Conservation (phyloP, 768 basidiomycete genomes). For the Lactarius psammicola region DNA sequence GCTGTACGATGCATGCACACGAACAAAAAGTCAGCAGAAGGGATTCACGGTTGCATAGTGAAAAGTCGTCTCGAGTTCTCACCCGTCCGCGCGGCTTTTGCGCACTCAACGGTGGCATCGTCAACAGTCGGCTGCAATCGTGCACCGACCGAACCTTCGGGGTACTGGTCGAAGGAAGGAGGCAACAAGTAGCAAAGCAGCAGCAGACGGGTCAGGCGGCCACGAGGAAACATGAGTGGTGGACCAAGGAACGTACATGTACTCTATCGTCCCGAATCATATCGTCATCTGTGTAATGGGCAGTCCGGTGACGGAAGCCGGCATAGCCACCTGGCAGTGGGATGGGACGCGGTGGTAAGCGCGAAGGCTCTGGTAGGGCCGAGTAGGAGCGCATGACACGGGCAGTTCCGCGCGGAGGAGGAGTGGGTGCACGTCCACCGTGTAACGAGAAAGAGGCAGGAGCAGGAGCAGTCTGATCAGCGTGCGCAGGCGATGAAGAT, state of each 20-base stretch:
- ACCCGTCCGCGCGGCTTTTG: conserved; percentile 2
- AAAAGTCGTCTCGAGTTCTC: too few species aligned
- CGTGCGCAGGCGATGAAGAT: too few species aligned
- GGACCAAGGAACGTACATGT: neutral
- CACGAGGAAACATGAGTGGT: neutral
- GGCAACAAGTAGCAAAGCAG: too few species aligned
- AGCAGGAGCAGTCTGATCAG: too few species aligned
- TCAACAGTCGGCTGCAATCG: conserved; percentile 13
- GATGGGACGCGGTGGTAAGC: conserved; percentile 1
- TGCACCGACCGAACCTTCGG: neutral
- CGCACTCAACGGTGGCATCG: neutral
- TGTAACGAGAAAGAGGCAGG: neutral
- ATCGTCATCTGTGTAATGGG: neutral
- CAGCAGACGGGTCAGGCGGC: neutral
- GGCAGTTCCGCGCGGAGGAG: conserved; percentile 7
- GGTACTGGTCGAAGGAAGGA: neutral
- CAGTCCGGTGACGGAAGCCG: neutral
- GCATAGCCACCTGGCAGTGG: neutral
- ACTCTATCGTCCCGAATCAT: neutral
- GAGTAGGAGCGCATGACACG: neutral
- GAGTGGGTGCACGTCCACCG: neutral
- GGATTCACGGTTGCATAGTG: too few species aligned
- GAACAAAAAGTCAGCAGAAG: neutral
- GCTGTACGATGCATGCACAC: conserved; percentile 17
- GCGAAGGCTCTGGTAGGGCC: too few species aligned